Evolutionary conservation across 129 eudicot genomes (phyloP).

Genomic region (sunflower (Helianthus annuus)): DNA sequence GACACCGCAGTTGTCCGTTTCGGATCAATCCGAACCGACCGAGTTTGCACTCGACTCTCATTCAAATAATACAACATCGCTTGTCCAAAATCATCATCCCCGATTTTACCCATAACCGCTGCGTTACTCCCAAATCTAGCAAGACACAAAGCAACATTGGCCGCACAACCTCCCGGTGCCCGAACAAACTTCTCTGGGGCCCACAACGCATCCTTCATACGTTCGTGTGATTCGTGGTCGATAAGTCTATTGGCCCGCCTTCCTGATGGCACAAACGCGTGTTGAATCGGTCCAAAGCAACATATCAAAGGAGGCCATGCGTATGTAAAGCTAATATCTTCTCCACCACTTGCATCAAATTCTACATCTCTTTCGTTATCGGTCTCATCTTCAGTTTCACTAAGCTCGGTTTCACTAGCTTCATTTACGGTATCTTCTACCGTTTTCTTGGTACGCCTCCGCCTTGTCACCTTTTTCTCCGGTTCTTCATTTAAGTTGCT

Average conservation of each 20-base stretch:
- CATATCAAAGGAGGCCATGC: conserved; percentile 95
- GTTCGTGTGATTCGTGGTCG: conserved; percentile 71
- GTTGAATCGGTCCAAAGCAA: conserved; percentile 87
- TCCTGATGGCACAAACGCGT: conserved; percentile 81
- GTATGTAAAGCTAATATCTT: conserved; percentile 72
- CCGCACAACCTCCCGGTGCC: conserved; percentile 88
- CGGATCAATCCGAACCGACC: conserved; percentile 63
- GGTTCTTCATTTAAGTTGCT: conserved; percentile 46
- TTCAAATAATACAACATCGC: conserved; percentile 62
- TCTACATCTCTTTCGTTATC: conserved; percentile 58
- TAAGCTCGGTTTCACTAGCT: conserved; percentile 49
- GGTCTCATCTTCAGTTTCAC: conserved; percentile 54
- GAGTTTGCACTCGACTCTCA: conserved; percentile 66
- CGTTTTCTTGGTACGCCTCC: conserved; percentile 63
- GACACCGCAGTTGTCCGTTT: conserved; percentile 64
- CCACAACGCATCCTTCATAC: conserved; percentile 74
- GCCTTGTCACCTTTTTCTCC: conserved; percentile 57
- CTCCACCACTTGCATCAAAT: conserved; percentile 51
- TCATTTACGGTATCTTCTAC: conserved; percentile 32
- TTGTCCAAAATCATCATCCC: conserved; percentile 86
- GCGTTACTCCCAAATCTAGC: conserved; percentile 85
- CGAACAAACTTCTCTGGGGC: conserved; percentile 80
- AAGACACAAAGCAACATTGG: conserved; percentile 83
- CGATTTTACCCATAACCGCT: conserved; percentile 95
- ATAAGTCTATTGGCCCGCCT: conserved; percentile 77